Conservation (phyloP, 371 early-diverging fungal genomes). For the Haplosporangium sp. region DNA sequence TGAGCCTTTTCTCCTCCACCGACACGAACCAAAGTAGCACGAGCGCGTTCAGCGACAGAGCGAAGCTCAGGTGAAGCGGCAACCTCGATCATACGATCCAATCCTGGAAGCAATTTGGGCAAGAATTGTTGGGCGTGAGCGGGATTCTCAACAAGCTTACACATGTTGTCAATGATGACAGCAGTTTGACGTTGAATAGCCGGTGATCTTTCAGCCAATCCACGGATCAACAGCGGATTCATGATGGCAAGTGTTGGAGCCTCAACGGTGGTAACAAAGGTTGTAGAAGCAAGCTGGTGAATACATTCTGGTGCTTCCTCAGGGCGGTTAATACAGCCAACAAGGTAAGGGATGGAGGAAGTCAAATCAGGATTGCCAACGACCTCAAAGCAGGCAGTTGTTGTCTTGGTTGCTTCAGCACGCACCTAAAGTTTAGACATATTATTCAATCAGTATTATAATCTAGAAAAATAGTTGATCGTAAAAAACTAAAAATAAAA, state of each 20-base stretch:
- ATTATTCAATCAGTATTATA: neutral
- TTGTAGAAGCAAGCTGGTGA: slow-evolving; percentile 76
- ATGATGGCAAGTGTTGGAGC: slow-evolving; percentile 86
- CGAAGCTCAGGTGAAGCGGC: slow-evolving; percentile 86
- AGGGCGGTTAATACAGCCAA: slow-evolving; percentile 73
- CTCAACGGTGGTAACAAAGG: slow-evolving; percentile 84
- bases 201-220: slow-evolving; percentile 73
- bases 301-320: slow-evolving; percentile 76
- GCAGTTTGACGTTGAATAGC: slow-evolving; percentile 83
- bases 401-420: slow-evolving; percentile 39
- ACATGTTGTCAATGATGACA: slow-evolving; percentile 89
- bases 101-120: slow-evolving; percentile 82
- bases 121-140: slow-evolving; percentile 85
- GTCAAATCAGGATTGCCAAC: slow-evolving; percentile 76
- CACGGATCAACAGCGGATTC: slow-evolving; percentile 83
- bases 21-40: slow-evolving; percentile 67
- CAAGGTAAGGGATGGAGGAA: slow-evolving; percentile 72
- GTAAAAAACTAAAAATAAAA: neutral
- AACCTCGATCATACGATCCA: slow-evolving; percentile 81
- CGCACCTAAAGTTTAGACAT: slow-evolving; percentile 30
- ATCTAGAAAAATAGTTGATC: neutral
- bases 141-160: slow-evolving; percentile 85
- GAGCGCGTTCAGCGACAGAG: slow-evolving; percentile 72
- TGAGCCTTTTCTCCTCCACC: slow-evolving; percentile 63
- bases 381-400: slow-evolving; percentile 56